Evolutionary conservation across 2,329 filamentous ascomycete species (phyloP), one percentile per base, ranked within the genome.

Genomic region (Monilinia polystroma): DNA sequence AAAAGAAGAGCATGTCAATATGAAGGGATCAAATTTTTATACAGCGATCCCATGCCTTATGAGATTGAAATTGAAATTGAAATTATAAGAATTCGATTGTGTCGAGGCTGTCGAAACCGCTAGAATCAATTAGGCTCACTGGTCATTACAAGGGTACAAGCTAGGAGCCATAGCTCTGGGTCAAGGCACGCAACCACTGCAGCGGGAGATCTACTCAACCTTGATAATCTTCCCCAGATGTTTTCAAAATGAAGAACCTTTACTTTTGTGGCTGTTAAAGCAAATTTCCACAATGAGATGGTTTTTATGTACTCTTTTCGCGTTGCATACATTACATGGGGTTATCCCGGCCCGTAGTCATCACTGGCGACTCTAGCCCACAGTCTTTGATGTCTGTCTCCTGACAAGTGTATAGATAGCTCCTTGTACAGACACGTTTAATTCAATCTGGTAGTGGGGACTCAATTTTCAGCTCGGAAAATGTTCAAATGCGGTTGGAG

Each of bases 171-270:
- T 51, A 49, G 45, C 45, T 38, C 8, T 38, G 29, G 57, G 45
- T 60, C 20, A 26, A 49, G 14, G 57, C 29, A 60, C 26, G 12
- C 26, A 60, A 49, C 26, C 20, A 23, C 20, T 35, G 7, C 29
- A 60, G 29, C 57, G 57, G 57, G 45, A 38, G 45, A 60, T 51
- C 29, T 35, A 29, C 57, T 60, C 4, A 23, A 38, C 7, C 43
- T 20, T 51, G 20, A 51, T 51, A 29, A 60, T 23, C 45, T 60
- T 60, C 43, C 29, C 20, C 57, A 38, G 43, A 60, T 29, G 23
- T 11, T 1, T 51, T 18, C 23, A 51, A 18, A 20, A 14, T 4
- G 11, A 20, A 18, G 4, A 51, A 26, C 4, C 3, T 20, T 38
- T 35, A 38, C 23, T 10, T 35, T 35, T n/a, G n/a, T 14, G 32